Conservation (phyloP, 805 yeast species). For the Pichia sporocuriosa region DNA sequence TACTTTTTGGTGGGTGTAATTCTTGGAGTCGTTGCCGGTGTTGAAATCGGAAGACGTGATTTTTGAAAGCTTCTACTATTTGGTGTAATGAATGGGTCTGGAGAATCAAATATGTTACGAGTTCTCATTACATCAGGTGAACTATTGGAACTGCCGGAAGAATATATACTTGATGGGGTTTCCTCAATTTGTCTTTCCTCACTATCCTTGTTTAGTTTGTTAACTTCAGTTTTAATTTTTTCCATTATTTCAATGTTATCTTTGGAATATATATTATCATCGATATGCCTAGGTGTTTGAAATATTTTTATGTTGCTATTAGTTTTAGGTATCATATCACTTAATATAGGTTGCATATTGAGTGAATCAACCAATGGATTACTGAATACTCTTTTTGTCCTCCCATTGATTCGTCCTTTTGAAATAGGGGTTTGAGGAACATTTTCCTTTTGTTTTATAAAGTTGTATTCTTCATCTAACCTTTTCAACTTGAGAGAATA, state of each 20-base stretch:
- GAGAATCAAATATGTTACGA: slow-evolving; percentile 13
- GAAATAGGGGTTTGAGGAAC: slow-evolving; percentile 3
- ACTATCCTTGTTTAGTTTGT: background rate
- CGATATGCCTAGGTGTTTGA: slow-evolving; percentile 7
- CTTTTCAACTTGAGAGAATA: background rate
- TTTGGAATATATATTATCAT: slow-evolving; percentile 6
- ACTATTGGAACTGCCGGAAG: slow-evolving; percentile 2
- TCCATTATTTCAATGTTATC: slow-evolving; percentile 11
- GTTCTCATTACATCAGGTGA: slow-evolving; percentile 12
- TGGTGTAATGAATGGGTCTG: slow-evolving; percentile 30
- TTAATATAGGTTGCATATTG: slow-evolving; percentile 8
- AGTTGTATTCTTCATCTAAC: background rate
- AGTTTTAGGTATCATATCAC: background rate
- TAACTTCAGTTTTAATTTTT: slow-evolving; percentile 9
- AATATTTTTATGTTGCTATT: slow-evolving; percentile 3
- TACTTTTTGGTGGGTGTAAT: slow-evolving; percentile 9
- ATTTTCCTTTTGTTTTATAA: background rate
- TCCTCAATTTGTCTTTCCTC: background rate
- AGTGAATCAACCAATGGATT: slow-evolving; percentile 10
- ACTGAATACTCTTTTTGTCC: slow-evolving; percentile 8
- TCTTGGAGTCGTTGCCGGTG: slow-evolving; percentile 14
- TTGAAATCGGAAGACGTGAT: slow-evolving; percentile 12
- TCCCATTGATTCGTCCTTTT: background rate
- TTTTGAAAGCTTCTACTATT: slow-evolving; percentile 13
- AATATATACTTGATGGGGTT: slow-evolving; percentile 1